Conservation (phyloP, 208 protist genomes). For the Ichthyophonus hoferi region DNA sequence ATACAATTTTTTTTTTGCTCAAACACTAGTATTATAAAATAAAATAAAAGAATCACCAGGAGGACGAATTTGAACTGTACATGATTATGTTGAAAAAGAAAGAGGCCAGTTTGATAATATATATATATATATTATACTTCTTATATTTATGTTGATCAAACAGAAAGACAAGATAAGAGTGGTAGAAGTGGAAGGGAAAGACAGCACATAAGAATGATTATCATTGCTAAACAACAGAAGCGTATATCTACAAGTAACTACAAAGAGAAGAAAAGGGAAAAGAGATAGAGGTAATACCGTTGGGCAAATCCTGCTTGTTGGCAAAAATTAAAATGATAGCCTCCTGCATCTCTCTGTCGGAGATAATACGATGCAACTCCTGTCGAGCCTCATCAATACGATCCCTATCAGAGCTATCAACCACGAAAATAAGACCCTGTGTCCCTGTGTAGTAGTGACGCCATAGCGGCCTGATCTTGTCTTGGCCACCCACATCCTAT, state of each 20-base stretch:
- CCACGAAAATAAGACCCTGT: slow-evolving; percentile 54
- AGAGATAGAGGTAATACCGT: too few species aligned
- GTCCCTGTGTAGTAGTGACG: slow-evolving; percentile 87
- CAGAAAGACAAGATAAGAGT: too few species aligned
- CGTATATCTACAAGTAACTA: neutral
- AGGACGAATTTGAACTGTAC: too few species aligned
- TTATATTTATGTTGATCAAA: too few species aligned
- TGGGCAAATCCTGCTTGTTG: slow-evolving; percentile 97
- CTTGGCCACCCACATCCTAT: slow-evolving; percentile 85
- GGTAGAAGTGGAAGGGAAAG: too few species aligned
- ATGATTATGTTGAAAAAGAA: too few species aligned
- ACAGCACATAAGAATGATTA: neutral
- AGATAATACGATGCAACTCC: slow-evolving; percentile 72
- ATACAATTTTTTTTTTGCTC: too few species aligned
- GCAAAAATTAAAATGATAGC: slow-evolving; percentile 92
- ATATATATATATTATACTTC: too few species aligned
- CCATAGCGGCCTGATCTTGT: slow-evolving; percentile 81
- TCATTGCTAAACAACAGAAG: neutral
- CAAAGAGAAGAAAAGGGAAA: neutral
- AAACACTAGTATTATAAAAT: too few species aligned
- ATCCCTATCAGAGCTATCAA: slow-evolving; percentile 43
- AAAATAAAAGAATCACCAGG: too few species aligned
- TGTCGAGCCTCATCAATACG: slow-evolving; percentile 65
- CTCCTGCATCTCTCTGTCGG: slow-evolving; percentile 82
- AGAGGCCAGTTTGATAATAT: too few species aligned